Base-by-base conservation (phyloP, 176 grass and related monocot genomes). In the Aegilops sharonensis region DNA sequence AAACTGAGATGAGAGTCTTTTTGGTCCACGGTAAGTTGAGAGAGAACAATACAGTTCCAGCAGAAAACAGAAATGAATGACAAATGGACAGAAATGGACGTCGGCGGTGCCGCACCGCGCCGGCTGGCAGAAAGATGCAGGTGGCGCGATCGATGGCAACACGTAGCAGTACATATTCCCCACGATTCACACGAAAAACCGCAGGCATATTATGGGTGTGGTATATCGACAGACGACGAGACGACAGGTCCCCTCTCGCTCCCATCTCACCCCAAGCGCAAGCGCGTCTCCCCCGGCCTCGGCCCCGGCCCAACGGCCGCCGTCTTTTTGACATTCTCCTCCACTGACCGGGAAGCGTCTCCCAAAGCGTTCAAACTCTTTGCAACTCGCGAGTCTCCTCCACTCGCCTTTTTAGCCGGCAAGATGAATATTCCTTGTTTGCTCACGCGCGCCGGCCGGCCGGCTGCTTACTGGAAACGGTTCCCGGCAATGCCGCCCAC, bases 261-360 rank as follows among this genome's bases (percentile, higher is more conserved):
- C 50, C 18, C 50, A 18, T 54, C 60, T 23, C 60, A 35, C 8
- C 56, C 31, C 70, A 10, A 42, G 40, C 36, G 36, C 7, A 14
- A 48, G 21, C 68, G 60, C 88, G 14, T 68, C 29, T 47, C 27
- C 18, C 11, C 39, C 10, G 3, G 39, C 79, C 39, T 37, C 13
- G 2, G 35, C 78, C 36, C 36, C 50, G 20, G 10, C 25, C 64
- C 40, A 12, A 12, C 52, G 12, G 11, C 70, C 12, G 82, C 76
- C 47, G 71, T 7, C 88, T 78, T 90, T 90, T 90, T 90, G 84
- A 90, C 84, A 86, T 90, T 86, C 80, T 74, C 8, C 54, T 15
- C 50, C 24, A 14, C 81, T 20, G 45, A 48, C 81, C 25, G 30
- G 70, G 45, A 48, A 48, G 31, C 72, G 32, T 61, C 69, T 74